Evolutionary conservation across 257 asterid genomes (phyloP).

Genomic region (Ehretia macrophylla): DNA sequence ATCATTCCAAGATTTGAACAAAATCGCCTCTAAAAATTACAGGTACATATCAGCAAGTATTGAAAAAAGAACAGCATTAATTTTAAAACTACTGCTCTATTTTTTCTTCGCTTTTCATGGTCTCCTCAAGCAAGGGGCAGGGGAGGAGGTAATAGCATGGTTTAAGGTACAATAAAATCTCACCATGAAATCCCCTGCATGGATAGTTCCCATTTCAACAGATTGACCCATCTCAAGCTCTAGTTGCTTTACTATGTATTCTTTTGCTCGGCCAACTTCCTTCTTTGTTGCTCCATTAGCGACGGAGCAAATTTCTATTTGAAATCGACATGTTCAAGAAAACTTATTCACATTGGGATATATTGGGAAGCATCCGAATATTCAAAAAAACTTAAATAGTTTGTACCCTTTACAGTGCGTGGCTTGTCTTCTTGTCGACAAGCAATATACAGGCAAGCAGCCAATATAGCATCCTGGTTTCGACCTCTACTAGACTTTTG

Average conservation of each 20-base stretch:
- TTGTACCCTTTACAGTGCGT: slow-evolving; percentile 71
- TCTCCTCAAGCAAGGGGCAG: too few relatives aligned
- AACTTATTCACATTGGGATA: slow-evolving; percentile 19
- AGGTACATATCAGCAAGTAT: background rate
- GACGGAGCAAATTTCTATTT: slow-evolving; percentile 62
- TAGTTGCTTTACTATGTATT: slow-evolving; percentile 63
- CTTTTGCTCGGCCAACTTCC: slow-evolving; percentile 78
- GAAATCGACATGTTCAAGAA: slow-evolving; percentile 30
- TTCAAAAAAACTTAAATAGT: too few relatives aligned
- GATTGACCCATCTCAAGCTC: slow-evolving; percentile 75
- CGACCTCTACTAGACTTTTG: slow-evolving; percentile 71
- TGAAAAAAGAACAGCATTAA: too few relatives aligned
- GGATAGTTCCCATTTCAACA: slow-evolving; percentile 65
- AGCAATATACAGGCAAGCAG: slow-evolving; percentile 79
- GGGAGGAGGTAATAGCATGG: background rate
- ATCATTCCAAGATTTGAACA: slow-evolving; percentile 75
- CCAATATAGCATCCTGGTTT: slow-evolving; percentile 69
- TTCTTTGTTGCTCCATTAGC: slow-evolving; percentile 80
- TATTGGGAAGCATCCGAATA: slow-evolving; percentile 16
- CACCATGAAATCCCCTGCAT: slow-evolving; percentile 77
- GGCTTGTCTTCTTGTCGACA: slow-evolving; percentile 80
- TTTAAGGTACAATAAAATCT: slow-evolving; percentile 14
- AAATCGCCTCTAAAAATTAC: slow-evolving; percentile 50
- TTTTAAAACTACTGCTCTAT: too few relatives aligned
- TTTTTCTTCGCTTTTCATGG: background rate